Evolutionary conservation across 2,329 filamentous ascomycete species (phyloP).

Genomic region (Aspergillus persii): DNA sequence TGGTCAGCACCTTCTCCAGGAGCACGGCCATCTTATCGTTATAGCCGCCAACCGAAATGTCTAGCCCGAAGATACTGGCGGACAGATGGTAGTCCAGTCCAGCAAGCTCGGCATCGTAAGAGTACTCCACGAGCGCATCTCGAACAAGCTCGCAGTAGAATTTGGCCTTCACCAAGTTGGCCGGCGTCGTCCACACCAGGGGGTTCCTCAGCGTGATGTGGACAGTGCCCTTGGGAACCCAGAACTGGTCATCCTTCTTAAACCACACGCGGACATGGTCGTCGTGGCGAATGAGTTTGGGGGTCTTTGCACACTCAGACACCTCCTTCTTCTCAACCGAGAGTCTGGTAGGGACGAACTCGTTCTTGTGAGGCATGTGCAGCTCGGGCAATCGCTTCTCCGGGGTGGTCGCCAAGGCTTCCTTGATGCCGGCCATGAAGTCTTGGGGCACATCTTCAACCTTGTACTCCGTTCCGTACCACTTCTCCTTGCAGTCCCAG

Average conservation of each 20-base stretch:
- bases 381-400: conserved; percentile 66
- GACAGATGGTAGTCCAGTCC: conserved; percentile 80
- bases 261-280: conserved; percentile 80
- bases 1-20: conserved; percentile 80
- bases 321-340: conserved; percentile 94
- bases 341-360: conserved; percentile 90
- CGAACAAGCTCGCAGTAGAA: conserved; percentile 83
- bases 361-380: conserved; percentile 87
- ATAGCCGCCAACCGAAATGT: conserved; percentile 80
- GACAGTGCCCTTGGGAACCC: conserved; percentile 92
- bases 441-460: conserved; percentile 74
- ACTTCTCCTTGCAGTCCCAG: conserved; percentile 88
- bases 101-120: conserved; percentile 92
- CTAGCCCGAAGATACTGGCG: conserved; percentile 69
- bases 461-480: conserved; percentile 96
- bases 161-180: conserved; percentile 72
- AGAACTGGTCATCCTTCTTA: conserved; percentile 98
- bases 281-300: conserved; percentile 83
- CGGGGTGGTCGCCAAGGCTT: conserved; percentile 59
- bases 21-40: conserved; percentile 94
- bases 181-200: conserved; percentile 73
- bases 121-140: conserved; percentile 87
- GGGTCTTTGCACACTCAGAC: conserved; percentile 68
- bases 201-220: conserved; percentile 78
- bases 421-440: conserved; percentile 68